These are phyloP conservation scores for Russula sp. DNA, from an alignment of 768 basidiomycete genomes.

Conservation along the genomic window DNA sequence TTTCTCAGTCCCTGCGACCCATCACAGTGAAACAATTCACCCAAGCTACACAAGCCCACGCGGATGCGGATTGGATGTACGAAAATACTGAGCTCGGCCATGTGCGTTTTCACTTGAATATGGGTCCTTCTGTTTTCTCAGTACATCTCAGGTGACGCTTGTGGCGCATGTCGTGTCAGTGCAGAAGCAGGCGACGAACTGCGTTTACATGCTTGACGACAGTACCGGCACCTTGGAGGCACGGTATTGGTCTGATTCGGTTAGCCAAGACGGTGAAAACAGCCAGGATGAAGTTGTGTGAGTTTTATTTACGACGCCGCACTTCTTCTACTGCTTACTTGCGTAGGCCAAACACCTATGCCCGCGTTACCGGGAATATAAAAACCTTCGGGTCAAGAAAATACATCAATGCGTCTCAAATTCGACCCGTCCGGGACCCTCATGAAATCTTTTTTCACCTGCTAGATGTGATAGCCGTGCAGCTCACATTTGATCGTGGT, in stretches of 20 bases:
- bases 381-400: conserved; percentile 79
- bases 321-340: neutral
- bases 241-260: conserved; percentile 78
- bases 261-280: conserved; percentile 52
- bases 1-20: conserved; percentile 58
- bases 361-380: conserved; percentile 76
- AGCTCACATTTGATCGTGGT: conserved; percentile 63
- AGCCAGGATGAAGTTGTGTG: conserved; percentile 50
- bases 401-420: conserved; percentile 75
- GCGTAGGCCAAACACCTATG: conserved; percentile 68
- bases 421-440: conserved; percentile 63
- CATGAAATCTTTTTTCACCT: conserved; percentile 83
- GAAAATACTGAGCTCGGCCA: conserved; percentile 80
- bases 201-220: conserved; percentile 78
- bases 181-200: conserved; percentile 73
- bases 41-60: conserved; percentile 75
- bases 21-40: conserved; percentile 74
- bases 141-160: conserved; percentile 54
- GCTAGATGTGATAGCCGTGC: conserved; percentile 69
- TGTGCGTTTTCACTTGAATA: conserved; percentile 43
- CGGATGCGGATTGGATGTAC: conserved; percentile 85
- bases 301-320: conserved; percentile 27
- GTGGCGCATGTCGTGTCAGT: conserved; percentile 72
- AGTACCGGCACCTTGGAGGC: conserved; percentile 78
- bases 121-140: conserved; percentile 2